Conservation (phyloP, 192 early-diverging fungal species). For the Podochytrium sp. region DNA sequence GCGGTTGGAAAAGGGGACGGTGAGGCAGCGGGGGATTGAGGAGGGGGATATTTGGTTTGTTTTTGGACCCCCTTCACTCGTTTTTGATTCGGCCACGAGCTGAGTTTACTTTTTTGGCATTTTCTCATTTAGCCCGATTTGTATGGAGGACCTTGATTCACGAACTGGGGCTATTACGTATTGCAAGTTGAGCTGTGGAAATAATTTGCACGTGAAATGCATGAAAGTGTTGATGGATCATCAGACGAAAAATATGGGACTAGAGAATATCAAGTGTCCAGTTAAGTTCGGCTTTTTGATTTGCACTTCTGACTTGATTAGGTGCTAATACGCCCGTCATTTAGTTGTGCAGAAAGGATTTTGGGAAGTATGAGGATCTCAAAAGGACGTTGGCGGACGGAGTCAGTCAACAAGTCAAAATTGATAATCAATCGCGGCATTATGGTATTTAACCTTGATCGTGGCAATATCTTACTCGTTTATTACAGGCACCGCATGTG, state of each 20-base stretch:
- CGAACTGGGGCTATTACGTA: conserved; percentile 31
- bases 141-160: conserved; percentile 44
- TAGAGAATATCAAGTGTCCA: conserved; percentile 50
- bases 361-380: conserved; percentile 44
- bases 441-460: conserved; percentile 12
- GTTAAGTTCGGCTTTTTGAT: conserved; percentile 36
- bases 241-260: conserved; percentile 42
- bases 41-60: conserved; percentile 48
- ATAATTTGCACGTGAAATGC: conserved; percentile 56
- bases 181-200: conserved; percentile 54
- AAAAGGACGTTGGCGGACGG: conserved; percentile 33
- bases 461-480: neutral
- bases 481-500: conserved; percentile 24
- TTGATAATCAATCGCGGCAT: conserved; percentile 22
- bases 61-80: neutral
- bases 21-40: conserved; percentile 37
- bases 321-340: too few species aligned
- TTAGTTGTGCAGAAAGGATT: conserved; percentile 49
- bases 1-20: conserved; percentile 1
- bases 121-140: conserved; percentile 45
- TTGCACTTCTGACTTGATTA: too few species aligned
- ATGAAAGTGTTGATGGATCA: conserved; percentile 53
- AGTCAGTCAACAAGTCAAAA: conserved; percentile 15
- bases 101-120: neutral
- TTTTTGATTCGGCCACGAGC: too few species aligned